Evolutionary conservation across 1,284 basidiomycete genomes (phyloP).

Genomic region (Rhizoctonia solani): DNA sequence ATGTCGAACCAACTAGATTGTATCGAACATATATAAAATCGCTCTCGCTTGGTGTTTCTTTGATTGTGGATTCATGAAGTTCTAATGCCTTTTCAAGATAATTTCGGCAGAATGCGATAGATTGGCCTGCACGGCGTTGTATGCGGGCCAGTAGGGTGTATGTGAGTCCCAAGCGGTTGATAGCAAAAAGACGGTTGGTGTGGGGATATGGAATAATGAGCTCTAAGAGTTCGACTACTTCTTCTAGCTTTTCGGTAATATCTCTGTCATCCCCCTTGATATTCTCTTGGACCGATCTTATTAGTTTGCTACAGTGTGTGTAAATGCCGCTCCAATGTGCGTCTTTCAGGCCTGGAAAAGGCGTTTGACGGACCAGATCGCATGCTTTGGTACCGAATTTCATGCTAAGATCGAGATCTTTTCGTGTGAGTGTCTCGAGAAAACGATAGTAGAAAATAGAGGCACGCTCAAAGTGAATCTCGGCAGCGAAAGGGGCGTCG

Average conservation of each 20-base stretch:
- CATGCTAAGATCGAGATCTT: constrained; percentile 1
- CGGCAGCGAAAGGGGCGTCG: too few relatives aligned
- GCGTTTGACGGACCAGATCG: not conserved
- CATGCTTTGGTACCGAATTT: not conserved
- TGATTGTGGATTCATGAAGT: constrained; percentile 1
- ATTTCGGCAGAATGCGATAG: not conserved
- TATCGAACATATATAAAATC: not conserved
- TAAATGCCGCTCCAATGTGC: not conserved
- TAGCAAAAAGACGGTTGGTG: not conserved
- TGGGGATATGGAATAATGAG: not conserved
- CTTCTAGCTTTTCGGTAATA: not conserved
- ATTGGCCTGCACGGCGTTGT: not conserved
- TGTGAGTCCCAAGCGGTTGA: constrained; percentile 3
- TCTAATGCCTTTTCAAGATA: not conserved
- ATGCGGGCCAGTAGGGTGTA: not conserved
- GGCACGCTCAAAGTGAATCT: not conserved
- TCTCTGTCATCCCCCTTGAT: not conserved
- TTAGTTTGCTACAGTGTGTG: not conserved
- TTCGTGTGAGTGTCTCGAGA: not conserved
- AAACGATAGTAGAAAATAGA: constrained; percentile 3
- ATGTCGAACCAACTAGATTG: not conserved
- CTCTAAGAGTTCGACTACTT: not conserved
- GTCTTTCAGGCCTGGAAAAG: not conserved
- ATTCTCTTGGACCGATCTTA: constrained; percentile 4
- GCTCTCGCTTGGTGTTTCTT: not conserved